phyloP scores from a whole-genome alignment of 306 rosid genomes.

The Chamaecrista fasciculata region DNA sequence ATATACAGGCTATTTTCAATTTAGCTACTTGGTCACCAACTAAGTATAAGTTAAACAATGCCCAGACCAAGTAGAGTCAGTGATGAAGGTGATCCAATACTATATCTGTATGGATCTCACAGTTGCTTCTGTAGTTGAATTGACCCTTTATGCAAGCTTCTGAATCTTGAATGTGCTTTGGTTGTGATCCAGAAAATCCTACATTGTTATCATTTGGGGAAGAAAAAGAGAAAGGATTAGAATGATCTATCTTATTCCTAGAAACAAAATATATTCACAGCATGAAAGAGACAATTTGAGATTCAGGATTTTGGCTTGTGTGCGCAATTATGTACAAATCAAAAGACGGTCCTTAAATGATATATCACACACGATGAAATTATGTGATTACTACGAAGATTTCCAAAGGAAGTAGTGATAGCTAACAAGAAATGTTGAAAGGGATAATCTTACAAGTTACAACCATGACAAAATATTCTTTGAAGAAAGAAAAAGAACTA shows the following conservation, averaged over 20 bases:
- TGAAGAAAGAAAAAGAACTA: no score
- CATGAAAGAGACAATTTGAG: neutral
- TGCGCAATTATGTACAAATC: slow-evolving; percentile 2
- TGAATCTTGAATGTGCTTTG: slow-evolving; percentile 16
- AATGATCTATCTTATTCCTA: neutral
- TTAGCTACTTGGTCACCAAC: neutral
- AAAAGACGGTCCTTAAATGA: neutral
- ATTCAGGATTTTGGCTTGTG: neutral
- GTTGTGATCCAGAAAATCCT: slow-evolving; percentile 27
- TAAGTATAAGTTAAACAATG: slow-evolving; percentile 8
- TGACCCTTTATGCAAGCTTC: slow-evolving; percentile 18
- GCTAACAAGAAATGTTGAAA: no score
- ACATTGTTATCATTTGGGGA: neutral
- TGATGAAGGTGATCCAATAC: slow-evolving; percentile 30
- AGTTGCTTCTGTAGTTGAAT: neutral
- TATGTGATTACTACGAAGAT: slow-evolving; percentile 19
- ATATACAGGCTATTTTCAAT: slow-evolving; percentile 1
- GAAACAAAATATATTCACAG: neutral
- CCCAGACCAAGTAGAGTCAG: slow-evolving; percentile 27
- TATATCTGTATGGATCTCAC: slow-evolving; percentile 25
- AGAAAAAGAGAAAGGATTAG: neutral
- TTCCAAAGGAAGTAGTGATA: no score
- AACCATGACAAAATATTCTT: no score
- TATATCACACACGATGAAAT: slow-evolving; percentile 7
- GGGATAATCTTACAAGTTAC: no score